Evolutionary conservation across 2,329 filamentous ascomycete genomes (phyloP), one percentile per base, ranked within the genome.

Genomic region (Aspergillus caelatus): DNA sequence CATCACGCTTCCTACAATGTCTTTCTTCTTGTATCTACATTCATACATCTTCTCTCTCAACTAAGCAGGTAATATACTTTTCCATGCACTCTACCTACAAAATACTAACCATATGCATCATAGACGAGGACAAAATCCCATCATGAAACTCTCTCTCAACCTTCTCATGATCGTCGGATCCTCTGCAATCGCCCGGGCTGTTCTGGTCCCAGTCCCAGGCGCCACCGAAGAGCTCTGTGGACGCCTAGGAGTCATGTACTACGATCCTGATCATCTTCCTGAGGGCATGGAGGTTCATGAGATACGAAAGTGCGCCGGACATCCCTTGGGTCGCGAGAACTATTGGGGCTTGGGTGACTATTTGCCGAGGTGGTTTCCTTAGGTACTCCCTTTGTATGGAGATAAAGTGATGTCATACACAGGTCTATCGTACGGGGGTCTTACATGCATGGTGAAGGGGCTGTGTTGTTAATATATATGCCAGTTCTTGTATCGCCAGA

Each of bases 281-380:
- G 12, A 19, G 9, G 46, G 46, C 4, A 9, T 32, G 16, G n/a
- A 30, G 16, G 28, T 30, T 1, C 28, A 32, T 11, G 48, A 52
- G 9, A 19, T 52, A 11, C 48, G 28, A 1, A 21, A 52, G 28
- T 32, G 48, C 9, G 48, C 26, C 1, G 28, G 12, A 10, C 48
- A 32, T 34, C 48, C 48, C 10, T 7, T 32, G 2, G n/a, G 48
- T 30, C 8, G 23, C 26, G 16, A 52, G 28, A 52, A 52, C 48
- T 52, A 52, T 12, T 52, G 48, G 48, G 48, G 48, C 48, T 52
- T 19, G 48, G 28, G 28, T 11, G 28, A 52, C 5, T 52, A 32
- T 2, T 12, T 52, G 48, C 48, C 48, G 12, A 52, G 48, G 2
- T 52, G 48, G 48, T 34, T 52, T 12, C 48, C 48, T 32, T 32